A percentile compares a stretch with the other conserved stretches of the same genome.
Conservation (phyloP, 306 rosid species). For the Oxytropis ochrocephala region DNA sequence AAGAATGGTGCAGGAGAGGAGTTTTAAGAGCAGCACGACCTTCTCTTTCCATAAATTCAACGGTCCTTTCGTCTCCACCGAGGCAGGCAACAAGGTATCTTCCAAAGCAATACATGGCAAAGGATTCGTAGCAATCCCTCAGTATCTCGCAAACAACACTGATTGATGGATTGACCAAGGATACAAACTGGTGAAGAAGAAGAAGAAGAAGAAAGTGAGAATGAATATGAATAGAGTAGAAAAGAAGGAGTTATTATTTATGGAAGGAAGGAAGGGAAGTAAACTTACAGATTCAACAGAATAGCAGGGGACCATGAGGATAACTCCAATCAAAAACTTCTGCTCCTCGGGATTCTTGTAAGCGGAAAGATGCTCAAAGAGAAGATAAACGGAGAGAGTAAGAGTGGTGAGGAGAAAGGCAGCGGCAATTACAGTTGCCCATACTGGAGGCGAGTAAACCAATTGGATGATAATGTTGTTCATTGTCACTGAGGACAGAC, state of each 20-base stretch:
- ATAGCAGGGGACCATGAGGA: slow-evolving; percentile 96
- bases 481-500: slow-evolving; percentile 9
- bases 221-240: background rate
- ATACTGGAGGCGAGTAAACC: slow-evolving; percentile 60
- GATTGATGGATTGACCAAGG: slow-evolving; percentile 70
- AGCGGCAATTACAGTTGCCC: slow-evolving; percentile 71
- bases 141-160: slow-evolving; percentile 84
- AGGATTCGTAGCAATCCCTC: slow-evolving; percentile 94
- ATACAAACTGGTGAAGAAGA: slow-evolving; percentile 47
- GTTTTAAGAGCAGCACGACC: slow-evolving; percentile 55
- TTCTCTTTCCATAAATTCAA: slow-evolving; percentile 87
- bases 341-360: slow-evolving; percentile 99
- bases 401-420: slow-evolving; percentile 62
- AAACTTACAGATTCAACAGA: slow-evolving; percentile 88
- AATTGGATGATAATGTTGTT: slow-evolving; percentile 2
- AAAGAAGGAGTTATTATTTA: background rate
- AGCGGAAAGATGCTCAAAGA: slow-evolving; percentile 88
- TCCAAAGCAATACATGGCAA: slow-evolving; percentile 99
- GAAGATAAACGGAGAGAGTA: slow-evolving; percentile 68
- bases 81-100: slow-evolving; percentile 93
- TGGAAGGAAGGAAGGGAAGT: too few species aligned
- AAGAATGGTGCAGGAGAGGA: slow-evolving; percentile 63
- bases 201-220: background rate
- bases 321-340: slow-evolving; percentile 83
- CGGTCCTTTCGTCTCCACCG: slow-evolving; percentile 94